These are phyloP conservation scores for Bruguiera parviflora DNA, from an alignment of 345 rosid genomes.

Conservation along the genomic window DNA sequence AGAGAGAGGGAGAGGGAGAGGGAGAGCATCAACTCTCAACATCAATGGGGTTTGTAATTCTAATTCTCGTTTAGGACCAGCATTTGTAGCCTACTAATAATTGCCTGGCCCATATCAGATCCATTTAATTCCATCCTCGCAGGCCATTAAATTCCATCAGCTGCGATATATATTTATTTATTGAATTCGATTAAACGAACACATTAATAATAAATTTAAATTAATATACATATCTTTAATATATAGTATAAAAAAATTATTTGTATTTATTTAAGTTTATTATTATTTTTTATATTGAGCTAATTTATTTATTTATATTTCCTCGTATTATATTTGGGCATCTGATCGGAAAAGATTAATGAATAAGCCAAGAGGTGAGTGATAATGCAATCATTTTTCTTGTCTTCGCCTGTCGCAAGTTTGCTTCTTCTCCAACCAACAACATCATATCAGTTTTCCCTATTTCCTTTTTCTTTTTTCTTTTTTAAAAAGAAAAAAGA, in stretches of 20 bases:
- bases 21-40: constrained; percentile 14
- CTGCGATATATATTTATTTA: constrained; percentile 10
- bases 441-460: neutral
- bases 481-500: no score
- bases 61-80: constrained; percentile 37
- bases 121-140: neutral
- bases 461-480: neutral
- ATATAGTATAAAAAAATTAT: no score
- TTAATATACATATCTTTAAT: no score
- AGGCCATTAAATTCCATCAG: neutral
- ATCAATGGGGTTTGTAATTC: constrained; percentile 24
- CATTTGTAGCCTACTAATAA: constrained; percentile 36
- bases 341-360: neutral
- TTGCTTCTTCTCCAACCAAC: constrained; percentile 16
- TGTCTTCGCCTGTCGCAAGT: neutral
- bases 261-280: neutral
- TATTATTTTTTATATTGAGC: no score
- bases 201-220: no score
- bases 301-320: no score
- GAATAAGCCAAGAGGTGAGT: neutral
- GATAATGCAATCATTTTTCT: neutral
- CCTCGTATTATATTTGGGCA: no score
- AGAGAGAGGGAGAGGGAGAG: constrained; percentile 6
- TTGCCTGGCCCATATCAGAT: constrained; percentile 33
- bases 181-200: neutral